Evolutionary conservation across 2,329 filamentous ascomycete species (phyloP).

Genomic region (Cadophora gregata): DNA sequence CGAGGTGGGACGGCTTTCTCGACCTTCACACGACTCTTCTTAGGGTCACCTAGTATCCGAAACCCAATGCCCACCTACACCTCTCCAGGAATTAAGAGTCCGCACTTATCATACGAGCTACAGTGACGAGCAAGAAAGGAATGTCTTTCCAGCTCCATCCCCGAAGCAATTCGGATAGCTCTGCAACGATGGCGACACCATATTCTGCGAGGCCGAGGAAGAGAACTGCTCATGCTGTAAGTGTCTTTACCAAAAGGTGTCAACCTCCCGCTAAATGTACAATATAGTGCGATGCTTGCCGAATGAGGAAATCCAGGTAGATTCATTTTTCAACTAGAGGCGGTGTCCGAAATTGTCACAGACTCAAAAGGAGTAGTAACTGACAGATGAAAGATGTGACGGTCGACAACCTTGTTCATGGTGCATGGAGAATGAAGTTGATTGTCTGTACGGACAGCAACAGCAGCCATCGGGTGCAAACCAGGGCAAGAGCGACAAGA

Average conservation of each 20-base stretch:
- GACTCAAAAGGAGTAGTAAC: neutral
- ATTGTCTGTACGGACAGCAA: conserved; percentile 33
- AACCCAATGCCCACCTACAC: neutral
- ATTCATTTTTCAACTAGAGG: neutral
- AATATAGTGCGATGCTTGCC: conserved; percentile 35
- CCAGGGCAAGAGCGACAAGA: conserved; percentile 57
- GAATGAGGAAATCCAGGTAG: conserved; percentile 31
- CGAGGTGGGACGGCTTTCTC: neutral
- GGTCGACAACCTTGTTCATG: conserved; percentile 34
- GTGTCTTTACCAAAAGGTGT: neutral
- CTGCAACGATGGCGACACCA: conserved; percentile 28
- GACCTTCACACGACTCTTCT: too few relatives aligned
- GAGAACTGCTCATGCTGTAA: conserved; percentile 35
- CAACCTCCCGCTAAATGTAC: too few relatives aligned
- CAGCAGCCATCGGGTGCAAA: conserved; percentile 38
- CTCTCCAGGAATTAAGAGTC: neutral
- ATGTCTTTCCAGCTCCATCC: conserved; percentile 23
- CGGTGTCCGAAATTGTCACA: neutral
- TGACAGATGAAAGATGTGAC: conserved; percentile 28
- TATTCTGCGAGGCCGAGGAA: conserved; percentile 32
- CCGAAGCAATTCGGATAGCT: conserved; percentile 34
- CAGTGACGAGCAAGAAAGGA: neutral
- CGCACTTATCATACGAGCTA: neutral
- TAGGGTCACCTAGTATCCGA: neutral
- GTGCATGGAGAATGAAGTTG: conserved; percentile 35